Conservation (phyloP, 805 yeast genomes). For the Citeromyces nyonsensis region DNA sequence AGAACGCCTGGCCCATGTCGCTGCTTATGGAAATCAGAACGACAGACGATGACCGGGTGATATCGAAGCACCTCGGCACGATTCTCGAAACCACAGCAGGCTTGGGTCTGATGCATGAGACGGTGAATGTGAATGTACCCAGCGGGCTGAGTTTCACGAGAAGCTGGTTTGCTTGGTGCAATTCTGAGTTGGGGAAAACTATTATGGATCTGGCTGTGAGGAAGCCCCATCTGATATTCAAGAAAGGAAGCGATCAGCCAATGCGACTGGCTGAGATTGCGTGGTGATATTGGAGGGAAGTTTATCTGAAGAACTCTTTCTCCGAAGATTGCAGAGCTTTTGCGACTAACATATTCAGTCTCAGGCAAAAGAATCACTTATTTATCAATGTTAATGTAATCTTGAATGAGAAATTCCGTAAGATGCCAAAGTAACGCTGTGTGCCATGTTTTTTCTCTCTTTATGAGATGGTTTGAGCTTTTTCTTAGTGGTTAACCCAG, state of each 20-base stretch:
- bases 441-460: no score
- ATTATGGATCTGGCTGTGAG: constrained; percentile 60
- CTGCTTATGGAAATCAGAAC: constrained; percentile 65
- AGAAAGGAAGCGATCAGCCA: constrained; percentile 15
- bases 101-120: constrained; percentile 76
- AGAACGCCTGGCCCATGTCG: constrained; percentile 86
- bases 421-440: no score
- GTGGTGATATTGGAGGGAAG: no score
- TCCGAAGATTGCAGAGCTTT: no score
- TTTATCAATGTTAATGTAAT: no score
- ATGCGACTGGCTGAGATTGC: no score
- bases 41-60: constrained; percentile 56
- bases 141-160: constrained; percentile 43
- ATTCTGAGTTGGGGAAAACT: constrained; percentile 81
- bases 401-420: no score
- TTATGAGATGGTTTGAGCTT: no score
- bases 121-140: constrained; percentile 46
- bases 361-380: no score
- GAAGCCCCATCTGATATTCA: constrained; percentile 61
- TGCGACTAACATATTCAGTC: no score
- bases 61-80: constrained; percentile 26
- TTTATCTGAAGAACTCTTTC: no score
- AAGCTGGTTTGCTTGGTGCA: constrained; percentile 93
- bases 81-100: constrained; percentile 52
- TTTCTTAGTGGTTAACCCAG: no score